Percentiles rank a stretch among this genome's conserved stretches.
Conservation (phyloP, 2,329 filamentous ascomycete species). For the Fusarium tuaranense region DNA sequence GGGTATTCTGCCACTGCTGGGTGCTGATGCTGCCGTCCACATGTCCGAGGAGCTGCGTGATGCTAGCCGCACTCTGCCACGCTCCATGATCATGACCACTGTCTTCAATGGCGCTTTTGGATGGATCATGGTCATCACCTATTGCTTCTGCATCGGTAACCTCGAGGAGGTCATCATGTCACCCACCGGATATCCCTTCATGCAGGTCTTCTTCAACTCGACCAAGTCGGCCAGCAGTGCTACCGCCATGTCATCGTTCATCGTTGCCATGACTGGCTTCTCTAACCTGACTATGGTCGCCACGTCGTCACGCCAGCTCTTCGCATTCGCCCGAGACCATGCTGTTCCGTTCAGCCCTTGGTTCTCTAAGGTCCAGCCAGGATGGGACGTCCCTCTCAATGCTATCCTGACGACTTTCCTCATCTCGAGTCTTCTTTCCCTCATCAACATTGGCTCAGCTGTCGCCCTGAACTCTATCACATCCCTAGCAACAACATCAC, state of each 20-base stretch:
- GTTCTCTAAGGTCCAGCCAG: constrained; percentile 30
- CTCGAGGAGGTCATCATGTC: constrained; percentile 34
- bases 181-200: constrained; percentile 36
- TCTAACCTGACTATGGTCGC: constrained; percentile 40
- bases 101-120: constrained; percentile 37
- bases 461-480: constrained; percentile 36
- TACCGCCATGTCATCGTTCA: constrained; percentile 33
- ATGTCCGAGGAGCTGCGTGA: constrained; percentile 39
- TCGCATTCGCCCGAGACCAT: constrained; percentile 37
- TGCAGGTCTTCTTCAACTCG: constrained; percentile 40
- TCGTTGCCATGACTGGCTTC: constrained; percentile 39
- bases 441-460: constrained; percentile 39
- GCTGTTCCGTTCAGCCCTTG: constrained; percentile 38
- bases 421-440: constrained; percentile 29
- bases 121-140: constrained; percentile 41
- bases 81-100: constrained; percentile 35
- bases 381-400: constrained; percentile 37
- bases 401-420: constrained; percentile 36
- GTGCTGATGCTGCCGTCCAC: constrained; percentile 39
- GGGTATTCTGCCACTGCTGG: constrained; percentile 30
- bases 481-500: constrained; percentile 28
- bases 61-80: constrained; percentile 33
- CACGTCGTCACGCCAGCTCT: constrained; percentile 37
- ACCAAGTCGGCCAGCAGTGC: constrained; percentile 31
- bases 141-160: constrained; percentile 38